A percentile compares a stretch with the other conserved stretches of the same genome.
Evolutionary conservation across 805 yeast species (phyloP).

Genomic region (Lachancea kluyveri): DNA sequence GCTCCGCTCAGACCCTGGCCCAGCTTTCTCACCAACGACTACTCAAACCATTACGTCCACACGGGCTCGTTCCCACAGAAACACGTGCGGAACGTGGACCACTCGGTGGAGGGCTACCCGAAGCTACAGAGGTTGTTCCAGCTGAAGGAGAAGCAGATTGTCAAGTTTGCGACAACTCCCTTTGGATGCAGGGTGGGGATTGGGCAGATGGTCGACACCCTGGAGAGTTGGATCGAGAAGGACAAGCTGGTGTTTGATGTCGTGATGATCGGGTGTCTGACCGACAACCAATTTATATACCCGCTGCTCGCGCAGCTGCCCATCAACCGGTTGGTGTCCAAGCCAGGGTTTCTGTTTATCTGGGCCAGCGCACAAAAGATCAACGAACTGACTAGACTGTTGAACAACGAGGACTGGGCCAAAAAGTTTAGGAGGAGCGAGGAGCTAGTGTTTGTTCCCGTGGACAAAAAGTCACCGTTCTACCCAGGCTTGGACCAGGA

Average conservation of each 20-base stretch:
- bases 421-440: conserved; percentile 81
- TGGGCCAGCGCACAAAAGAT: conserved; percentile 83
- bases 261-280: conserved; percentile 83
- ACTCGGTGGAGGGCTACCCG: conserved; percentile 81
- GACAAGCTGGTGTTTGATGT: conserved; percentile 73
- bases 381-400: conserved; percentile 50
- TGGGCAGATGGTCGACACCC: conserved; percentile 47
- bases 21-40: conserved; percentile 56
- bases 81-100: conserved; percentile 56
- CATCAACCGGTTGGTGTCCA: conserved; percentile 63
- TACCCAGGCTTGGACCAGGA: conserved; percentile 53
- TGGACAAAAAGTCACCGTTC: conserved; percentile 56
- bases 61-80: conserved; percentile 55
- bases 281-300: conserved; percentile 63
- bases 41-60: conserved; percentile 61
- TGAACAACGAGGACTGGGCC: conserved; percentile 49
- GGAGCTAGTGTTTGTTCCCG: conserved; percentile 77
- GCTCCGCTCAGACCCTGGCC: conserved; percentile 22
- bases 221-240: conserved; percentile 55
- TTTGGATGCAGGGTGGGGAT: conserved; percentile 55
- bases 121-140: conserved; percentile 63
- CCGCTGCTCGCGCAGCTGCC: conserved; percentile 63
- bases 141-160: conserved; percentile 55
- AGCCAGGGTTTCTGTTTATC: conserved; percentile 79
- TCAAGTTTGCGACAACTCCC: conserved; percentile 49